Base-by-base conservation (phyloP, 176 grass and related monocot species). In the Carex cristatella region DNA sequence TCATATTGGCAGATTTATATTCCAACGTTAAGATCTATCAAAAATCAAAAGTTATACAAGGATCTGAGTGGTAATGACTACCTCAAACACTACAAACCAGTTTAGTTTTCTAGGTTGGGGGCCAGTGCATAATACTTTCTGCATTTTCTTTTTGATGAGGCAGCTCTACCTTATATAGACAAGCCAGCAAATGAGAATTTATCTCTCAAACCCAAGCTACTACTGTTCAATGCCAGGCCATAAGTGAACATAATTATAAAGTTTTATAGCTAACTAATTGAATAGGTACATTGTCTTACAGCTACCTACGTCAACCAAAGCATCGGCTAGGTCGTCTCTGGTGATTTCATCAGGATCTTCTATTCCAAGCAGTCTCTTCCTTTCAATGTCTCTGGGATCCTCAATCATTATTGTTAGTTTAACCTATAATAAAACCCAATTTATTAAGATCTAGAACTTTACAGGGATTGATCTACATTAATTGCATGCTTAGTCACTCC, bases 321-420 rank as follows among this genome's bases (percentile, higher is more conserved):
- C 88, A 86, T 92, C 91, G 59, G 89, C 93, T 75, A 99, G 86
- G 44, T 99, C 93, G 82, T 95, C 96, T 87, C 85, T 90, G 38
- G 93, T 91, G 78, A 99, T 33, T 73, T 95, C 96, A 80, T 94
- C 89, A 49, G 93, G 86, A 74, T 95, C 95, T 78, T 98, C 93
- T 86, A 99, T 95, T 44, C 88, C 93, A 84, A 99, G 93, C 76
- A 93, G 82, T 72, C 88, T 92, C 81, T 95, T 95, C 42, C 96
- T 85, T 83, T 95, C 96, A 67, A 94, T 77, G 84, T 99, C 93
- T 84, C 96, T 99, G 66, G 96, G 96, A 83, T 99, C 93, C 96
- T 99, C 96, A 14, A 99, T 99, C 93, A 95, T 87, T 70, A 99
- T 84, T 37, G 96, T 99, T 81, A 99, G 66, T 83, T 94, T 99